A percentile compares a stretch with the other conserved stretches of the same genome.
These are phyloP conservation scores for Penicillium paneum DNA, from an alignment of 2,329 filamentous ascomycete species.

Conservation along the genomic window DNA sequence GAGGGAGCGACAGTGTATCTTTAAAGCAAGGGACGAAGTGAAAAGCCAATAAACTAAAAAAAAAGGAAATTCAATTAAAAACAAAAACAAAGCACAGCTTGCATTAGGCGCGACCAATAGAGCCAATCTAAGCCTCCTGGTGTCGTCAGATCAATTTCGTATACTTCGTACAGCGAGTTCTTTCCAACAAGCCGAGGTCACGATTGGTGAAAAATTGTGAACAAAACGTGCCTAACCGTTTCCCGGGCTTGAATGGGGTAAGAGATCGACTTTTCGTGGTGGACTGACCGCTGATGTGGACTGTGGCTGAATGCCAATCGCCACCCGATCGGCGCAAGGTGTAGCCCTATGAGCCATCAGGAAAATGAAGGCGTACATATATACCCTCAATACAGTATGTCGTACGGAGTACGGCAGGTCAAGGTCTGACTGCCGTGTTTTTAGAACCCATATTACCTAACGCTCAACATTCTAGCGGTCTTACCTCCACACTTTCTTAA, in stretches of 20 bases:
- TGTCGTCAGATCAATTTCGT: conserved; percentile 15
- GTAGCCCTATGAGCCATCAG: background rate
- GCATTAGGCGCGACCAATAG: conserved; percentile 7
- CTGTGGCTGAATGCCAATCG: conserved; percentile 16
- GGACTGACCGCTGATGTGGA: conserved; percentile 15
- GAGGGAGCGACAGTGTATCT: conserved; percentile 7
- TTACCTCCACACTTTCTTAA: no score
- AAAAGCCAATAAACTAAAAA: background rate
- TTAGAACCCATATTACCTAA: no score
- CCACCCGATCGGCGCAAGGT: conserved; percentile 14
- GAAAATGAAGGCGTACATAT: background rate
- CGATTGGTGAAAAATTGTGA: conserved; percentile 3
- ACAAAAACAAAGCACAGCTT: background rate
- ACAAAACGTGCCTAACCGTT: conserved; percentile 11
- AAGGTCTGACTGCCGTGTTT: no score
- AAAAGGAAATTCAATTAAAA: background rate
- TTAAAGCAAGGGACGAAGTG: conserved; percentile 18
- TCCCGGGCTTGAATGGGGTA: background rate
- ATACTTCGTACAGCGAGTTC: background rate
- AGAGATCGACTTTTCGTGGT: background rate
- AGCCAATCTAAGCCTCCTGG: conserved; percentile 1
- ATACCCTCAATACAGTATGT: background rate
- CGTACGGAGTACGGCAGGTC: background rate
- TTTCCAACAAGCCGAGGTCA: background rate
- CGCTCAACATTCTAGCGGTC: no score